phyloP scores from a whole-genome alignment of 805 yeast genomes.

The Wickerhamiella azyma region DNA sequence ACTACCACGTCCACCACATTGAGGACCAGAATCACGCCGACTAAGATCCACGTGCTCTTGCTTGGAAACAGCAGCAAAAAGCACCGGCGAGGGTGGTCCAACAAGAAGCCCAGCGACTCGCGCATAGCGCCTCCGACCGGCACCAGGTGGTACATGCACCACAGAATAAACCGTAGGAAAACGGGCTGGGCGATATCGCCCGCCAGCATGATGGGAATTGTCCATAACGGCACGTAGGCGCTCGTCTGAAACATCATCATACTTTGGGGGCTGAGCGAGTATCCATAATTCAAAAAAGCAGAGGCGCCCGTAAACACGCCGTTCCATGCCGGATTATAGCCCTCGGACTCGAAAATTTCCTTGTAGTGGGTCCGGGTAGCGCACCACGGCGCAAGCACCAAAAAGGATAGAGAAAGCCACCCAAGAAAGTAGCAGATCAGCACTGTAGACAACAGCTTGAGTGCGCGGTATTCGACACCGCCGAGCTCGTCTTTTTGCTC shows the following conservation, averaged over 20 bases:
- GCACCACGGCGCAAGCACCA: conserved; percentile 36
- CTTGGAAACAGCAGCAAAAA: conserved; percentile 86
- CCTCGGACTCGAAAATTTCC: conserved; percentile 34
- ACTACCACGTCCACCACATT: conserved; percentile 69
- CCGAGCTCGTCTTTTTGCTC: conserved; percentile 89
- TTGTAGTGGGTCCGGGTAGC: conserved; percentile 19
- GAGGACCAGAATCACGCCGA: conserved; percentile 54
- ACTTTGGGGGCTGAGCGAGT: conserved; percentile 68
- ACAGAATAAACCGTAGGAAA: conserved; percentile 62
- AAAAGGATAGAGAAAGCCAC: conserved; percentile 49
- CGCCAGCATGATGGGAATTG: conserved; percentile 60
- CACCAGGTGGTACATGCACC: conserved; percentile 59
- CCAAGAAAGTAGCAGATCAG: conserved; percentile 58
- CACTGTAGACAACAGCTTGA: conserved; percentile 50
- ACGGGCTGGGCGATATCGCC: conserved; percentile 96
- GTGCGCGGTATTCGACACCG: conserved; percentile 91
- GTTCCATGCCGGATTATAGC: conserved; percentile 83
- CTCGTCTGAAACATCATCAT: conserved; percentile 54
- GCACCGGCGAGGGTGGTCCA: conserved; percentile 96
- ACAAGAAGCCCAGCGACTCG: conserved; percentile 71
- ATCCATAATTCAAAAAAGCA: conserved; percentile 74
- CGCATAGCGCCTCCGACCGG: conserved; percentile 34
- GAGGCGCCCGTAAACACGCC: conserved; percentile 73
- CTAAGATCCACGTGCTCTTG: conserved; percentile 73
- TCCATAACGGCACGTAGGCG: conserved; percentile 48